phyloP scores from a whole-genome alignment of 2,329 filamentous ascomycete genomes.

The Geoglossum cookeanum region DNA sequence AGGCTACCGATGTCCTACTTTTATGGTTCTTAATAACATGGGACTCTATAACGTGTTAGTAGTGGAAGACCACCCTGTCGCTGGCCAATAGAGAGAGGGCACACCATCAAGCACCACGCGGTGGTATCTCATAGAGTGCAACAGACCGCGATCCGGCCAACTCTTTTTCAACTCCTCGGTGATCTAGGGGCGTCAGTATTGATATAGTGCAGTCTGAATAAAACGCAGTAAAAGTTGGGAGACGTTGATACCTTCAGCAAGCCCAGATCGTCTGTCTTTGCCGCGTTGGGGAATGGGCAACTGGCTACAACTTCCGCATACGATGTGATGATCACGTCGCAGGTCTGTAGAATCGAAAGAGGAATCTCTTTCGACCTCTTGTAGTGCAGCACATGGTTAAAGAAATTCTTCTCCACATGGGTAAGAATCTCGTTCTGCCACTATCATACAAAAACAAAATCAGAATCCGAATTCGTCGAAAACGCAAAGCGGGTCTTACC shows the following conservation, averaged over 20 bases:
- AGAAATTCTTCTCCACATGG: background rate
- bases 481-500: background rate
- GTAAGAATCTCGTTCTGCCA: conserved; percentile 2
- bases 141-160: background rate
- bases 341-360: background rate
- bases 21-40: conserved; percentile 4
- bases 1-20: conserved; percentile 1
- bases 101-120: conserved; percentile 1
- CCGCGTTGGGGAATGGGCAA: background rate
- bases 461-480: background rate
- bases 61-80: background rate
- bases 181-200: background rate
- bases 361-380: background rate
- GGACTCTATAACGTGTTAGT: background rate
- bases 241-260: background rate
- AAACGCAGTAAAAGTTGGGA: background rate
- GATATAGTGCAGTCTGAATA: background rate
- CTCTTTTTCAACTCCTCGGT: background rate
- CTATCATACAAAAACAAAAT: background rate
- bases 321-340: conserved; percentile 4
- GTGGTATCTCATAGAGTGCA: conserved; percentile 1
- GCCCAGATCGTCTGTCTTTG: background rate
- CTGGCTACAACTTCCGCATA: conserved; percentile 1
- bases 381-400: conserved; percentile 2
- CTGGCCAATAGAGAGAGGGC: background rate